Evolutionary conservation across 352 stramenopile species (phyloP), one percentile per base, ranked within the genome.

Genomic region (Pythium aquatile): DNA sequence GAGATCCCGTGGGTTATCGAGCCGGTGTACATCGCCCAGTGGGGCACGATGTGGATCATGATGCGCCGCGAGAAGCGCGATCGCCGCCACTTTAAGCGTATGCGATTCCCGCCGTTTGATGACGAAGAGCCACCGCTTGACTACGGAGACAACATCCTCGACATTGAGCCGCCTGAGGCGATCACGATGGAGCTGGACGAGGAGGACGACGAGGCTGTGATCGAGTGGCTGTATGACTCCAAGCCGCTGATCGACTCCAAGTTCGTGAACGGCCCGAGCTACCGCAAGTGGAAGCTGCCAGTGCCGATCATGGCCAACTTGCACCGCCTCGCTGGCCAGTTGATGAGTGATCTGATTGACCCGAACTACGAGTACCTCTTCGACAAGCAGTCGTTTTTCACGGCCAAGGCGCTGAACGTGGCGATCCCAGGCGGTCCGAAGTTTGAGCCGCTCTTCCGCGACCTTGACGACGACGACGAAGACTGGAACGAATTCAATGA

Each of bases 401-500:
- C 97, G 26, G 97, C 97, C 48, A 99, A 99, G 76, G 97, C 97
- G n/a, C 77, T 99, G 30, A 99, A 99, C 81, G 83, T 99, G 9
- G 96, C 97, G 30, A 99, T 99, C 74, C 97, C 98, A 0, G 98
- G 98, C 33, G 98, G 98, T 9, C 97, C 98, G 14, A 99, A 99
- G 82, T 99, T 99, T 70, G 98, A 99, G 76, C 98, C 98, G 14
- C 80, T 99, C 17, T 99, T 98, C 72, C 90, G 96, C n/a, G 97
- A 99, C 76, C 68, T 98, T 11, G 96, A 98, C 60, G 93, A 98
- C 52, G 96, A 99, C 57, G 97, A 99, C 63, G 97, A 99, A 67
- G 98, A 99, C 81, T 99, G 98, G 98, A 99, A 99, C 83, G 98
- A 99, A 75, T 99, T 99, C 79, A 99, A 99, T 68, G 98, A 99